Evolutionary conservation across 2,329 filamentous ascomycete genomes (phyloP).

Genomic region (Arthrobotrys iridis): DNA sequence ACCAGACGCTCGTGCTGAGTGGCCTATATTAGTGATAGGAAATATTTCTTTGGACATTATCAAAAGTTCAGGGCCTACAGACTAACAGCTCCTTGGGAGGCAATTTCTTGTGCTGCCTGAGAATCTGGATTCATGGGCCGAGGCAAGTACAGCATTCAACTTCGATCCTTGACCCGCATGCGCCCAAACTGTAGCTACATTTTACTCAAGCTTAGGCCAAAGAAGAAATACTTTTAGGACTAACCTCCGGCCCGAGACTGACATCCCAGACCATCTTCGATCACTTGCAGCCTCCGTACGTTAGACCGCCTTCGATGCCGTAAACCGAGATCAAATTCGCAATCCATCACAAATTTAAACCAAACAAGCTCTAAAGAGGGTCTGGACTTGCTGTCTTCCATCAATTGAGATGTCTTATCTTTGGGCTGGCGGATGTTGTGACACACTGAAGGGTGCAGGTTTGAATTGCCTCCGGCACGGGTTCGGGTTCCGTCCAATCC

Average conservation of each 20-base stretch:
- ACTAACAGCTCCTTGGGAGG: constrained; percentile 25
- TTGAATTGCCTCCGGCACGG: background rate
- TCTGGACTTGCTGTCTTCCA: background rate
- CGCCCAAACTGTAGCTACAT: constrained; percentile 14
- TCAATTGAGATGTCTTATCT: background rate
- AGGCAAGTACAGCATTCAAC: background rate
- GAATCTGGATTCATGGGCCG: background rate
- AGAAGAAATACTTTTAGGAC: constrained; percentile 3
- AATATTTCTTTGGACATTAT: too few species aligned
- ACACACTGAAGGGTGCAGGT: background rate
- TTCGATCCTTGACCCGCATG: constrained; percentile 3
- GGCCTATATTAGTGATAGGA: too few species aligned
- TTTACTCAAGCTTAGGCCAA: constrained; percentile 4
- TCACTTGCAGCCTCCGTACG: constrained; percentile 43
- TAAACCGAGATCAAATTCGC: constrained; percentile 27
- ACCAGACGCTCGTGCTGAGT: too few species aligned
- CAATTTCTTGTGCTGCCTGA: constrained; percentile 16
- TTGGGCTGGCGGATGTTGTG: background rate
- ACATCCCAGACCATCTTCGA: constrained; percentile 23
- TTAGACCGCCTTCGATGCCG: constrained; percentile 20
- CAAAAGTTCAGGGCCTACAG: background rate
- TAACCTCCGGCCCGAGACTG: constrained; percentile 35
- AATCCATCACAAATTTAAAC: background rate
- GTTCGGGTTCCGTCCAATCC: background rate
- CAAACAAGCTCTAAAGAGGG: background rate